phyloP scores from a whole-genome alignment of 2,329 filamentous ascomycete genomes.

The Clonostachys solani region DNA sequence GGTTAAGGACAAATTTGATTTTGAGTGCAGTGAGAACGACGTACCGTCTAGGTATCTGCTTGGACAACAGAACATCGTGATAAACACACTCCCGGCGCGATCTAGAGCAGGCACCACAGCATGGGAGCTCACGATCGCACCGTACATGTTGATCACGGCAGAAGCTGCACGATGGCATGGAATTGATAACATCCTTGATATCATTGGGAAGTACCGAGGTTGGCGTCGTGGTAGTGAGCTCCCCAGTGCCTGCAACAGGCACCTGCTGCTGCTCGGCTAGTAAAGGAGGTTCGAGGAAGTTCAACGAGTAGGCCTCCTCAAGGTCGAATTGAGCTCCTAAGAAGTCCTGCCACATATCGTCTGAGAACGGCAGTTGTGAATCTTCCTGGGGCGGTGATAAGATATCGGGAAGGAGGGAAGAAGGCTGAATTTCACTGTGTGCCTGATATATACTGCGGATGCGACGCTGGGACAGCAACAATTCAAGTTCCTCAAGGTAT shows the following conservation, averaged over 20 bases:
- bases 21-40: too few species aligned
- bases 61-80: neutral
- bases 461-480: constrained; percentile 7
- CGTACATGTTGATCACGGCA: constrained; percentile 7
- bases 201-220: neutral
- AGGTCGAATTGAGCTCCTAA: constrained; percentile 4
- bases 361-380: neutral
- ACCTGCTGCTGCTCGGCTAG: neutral
- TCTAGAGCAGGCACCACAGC: constrained; percentile 2
- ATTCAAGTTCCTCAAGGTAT: constrained; percentile 8
- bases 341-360: constrained; percentile 7
- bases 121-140: constrained; percentile 5
- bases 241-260: too few species aligned
- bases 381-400: neutral
- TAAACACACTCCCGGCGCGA: neutral
- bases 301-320: neutral
- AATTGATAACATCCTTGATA: neutral
- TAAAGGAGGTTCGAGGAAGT: neutral
- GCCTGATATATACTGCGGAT: constrained; percentile 8
- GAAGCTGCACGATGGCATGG: constrained; percentile 6
- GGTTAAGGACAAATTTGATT: too few species aligned
- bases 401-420: neutral
- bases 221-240: too few species aligned
- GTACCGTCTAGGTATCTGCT: too few species aligned
- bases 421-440: neutral